Percentiles rank a stretch among this genome's conserved stretches.
These are phyloP conservation scores for Pichia sp. DNA, from an alignment of 1,139 yeast species.

Conservation along the genomic window DNA sequence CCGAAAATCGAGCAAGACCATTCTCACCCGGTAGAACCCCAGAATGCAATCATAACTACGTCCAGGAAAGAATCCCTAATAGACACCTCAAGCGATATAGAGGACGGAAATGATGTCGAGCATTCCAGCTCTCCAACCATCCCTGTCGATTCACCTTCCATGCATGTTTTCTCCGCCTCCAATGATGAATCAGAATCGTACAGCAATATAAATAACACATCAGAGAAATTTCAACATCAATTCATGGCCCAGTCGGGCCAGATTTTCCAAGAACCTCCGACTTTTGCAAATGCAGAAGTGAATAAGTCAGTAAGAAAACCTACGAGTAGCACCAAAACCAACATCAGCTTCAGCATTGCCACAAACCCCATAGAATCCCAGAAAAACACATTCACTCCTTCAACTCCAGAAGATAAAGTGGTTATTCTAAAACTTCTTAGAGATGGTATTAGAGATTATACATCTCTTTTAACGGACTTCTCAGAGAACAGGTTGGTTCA, in stretches of 20 bases:
- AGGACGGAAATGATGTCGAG: constrained; percentile 15
- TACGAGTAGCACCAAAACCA: not conserved
- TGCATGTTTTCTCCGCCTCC: constrained; percentile 11
- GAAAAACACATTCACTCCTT: not conserved
- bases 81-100: constrained; percentile 1
- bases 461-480: constrained; percentile 18
- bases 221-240: constrained; percentile 2
- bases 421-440: constrained; percentile 14
- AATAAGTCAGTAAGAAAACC: not conserved
- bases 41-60: not conserved
- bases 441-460: constrained; percentile 26
- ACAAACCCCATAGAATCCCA: not conserved
- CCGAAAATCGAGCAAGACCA: not conserved
- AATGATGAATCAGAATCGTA: constrained; percentile 7
- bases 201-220: not conserved
- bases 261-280: constrained; percentile 13
- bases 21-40: not conserved
- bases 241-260: not conserved
- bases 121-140: constrained; percentile 24
- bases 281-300: constrained; percentile 4
- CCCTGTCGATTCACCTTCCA: constrained; percentile 23
- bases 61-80: not conserved
- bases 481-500: constrained; percentile 18
- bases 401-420: not conserved
- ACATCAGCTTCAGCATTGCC: not conserved